Evolutionary conservation across 306 rosid species (phyloP), one percentile per base, ranked within the genome.

Genomic region (Vigna mungo): DNA sequence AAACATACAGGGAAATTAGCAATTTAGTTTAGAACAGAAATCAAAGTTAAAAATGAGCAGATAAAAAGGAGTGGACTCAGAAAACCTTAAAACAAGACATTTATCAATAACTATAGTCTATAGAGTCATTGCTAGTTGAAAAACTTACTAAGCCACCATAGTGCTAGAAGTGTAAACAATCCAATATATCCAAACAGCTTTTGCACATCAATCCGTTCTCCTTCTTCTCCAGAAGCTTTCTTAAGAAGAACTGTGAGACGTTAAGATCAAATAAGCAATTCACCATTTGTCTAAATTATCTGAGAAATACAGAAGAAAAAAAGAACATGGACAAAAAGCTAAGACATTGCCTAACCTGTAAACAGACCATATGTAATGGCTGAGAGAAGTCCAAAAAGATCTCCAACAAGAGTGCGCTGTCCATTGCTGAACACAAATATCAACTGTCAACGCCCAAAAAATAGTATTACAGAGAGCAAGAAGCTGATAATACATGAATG

Each of bases 151-250:
- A 92, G 90, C 99, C 99, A 96, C 99, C 99, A 96, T 55, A 96
- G 83, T 25, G 94, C 81, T 23, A 89, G 87, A 16, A 96, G 93
- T 4, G 98, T 86, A 80, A 92, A 96, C 82, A 96, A 82, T 72
- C 99, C 99, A 77, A 96, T 88, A 86, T 96, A 96, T 81, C 99
- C 99, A 76, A 96, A 96, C 88, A 96, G 85, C 86, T 96, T 96
- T 85, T 96, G 98, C 77, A 92, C 94, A 48, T 96, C 98, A 58
- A 87, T 90, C 41, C 88, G 84, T 80, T 86, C 99, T 56, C 99
- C 99, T 87, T 89, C 99, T 81, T 89, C 97, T 6, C 99, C 99
- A 4, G 89, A 86, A 83, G 92, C 67, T 78, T 92, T 89, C 68
- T 96, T 92, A 3, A 96, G 92, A 60, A 96, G 97, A 73, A 96